phyloP scores from a whole-genome alignment of 179 eudicot genomes.

The Heliamphora pulchella region DNA sequence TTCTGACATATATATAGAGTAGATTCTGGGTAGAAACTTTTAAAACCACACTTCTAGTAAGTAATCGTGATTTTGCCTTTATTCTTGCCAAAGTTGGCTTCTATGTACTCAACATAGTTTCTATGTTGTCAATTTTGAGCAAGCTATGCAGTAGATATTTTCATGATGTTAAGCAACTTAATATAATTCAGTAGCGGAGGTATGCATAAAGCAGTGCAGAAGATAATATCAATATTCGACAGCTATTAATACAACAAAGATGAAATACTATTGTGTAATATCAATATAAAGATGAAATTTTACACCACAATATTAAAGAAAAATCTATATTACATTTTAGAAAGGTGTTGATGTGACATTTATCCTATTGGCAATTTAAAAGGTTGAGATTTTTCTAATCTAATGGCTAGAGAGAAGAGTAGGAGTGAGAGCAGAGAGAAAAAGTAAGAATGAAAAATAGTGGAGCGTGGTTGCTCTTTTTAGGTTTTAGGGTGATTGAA shows the following conservation, averaged over 20 bases:
- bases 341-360: too few species aligned
- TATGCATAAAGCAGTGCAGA: not conserved
- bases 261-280: not conserved
- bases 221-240: not conserved
- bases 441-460: too few species aligned
- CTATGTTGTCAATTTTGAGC: not conserved
- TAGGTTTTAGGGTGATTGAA: too few species aligned
- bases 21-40: not conserved
- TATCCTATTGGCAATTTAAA: too few species aligned
- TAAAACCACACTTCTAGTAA: not conserved
- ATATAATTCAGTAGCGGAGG: not conserved
- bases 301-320: not conserved
- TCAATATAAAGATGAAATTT: not conserved
- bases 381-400: too few species aligned
- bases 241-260: not conserved
- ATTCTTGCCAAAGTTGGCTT: not conserved
- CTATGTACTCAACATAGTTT: not conserved
- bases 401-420: too few species aligned
- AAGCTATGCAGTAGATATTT: not conserved
- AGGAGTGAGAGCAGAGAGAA: too few species aligned
- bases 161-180: not conserved
- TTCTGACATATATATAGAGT: not conserved
- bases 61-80: not conserved
- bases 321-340: too few species aligned
- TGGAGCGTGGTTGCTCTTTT: too few species aligned